A percentile compares a stretch with the other conserved stretches of the same genome.
Evolutionary conservation across 257 asterid genomes (phyloP).

Genomic region (Fraxinus americana): DNA sequence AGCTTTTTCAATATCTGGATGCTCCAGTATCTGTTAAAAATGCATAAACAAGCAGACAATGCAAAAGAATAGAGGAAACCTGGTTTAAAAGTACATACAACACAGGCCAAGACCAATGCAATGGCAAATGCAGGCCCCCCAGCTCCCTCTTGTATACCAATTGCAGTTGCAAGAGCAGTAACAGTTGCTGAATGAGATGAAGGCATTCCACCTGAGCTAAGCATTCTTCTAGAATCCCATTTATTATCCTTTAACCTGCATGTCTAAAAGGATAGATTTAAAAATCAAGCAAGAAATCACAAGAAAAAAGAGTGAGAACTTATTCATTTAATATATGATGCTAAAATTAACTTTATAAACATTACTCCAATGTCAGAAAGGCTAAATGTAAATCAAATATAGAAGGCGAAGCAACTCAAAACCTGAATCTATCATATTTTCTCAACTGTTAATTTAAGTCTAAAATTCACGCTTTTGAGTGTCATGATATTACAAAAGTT

Average conservation of each 20-base stretch:
- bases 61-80: constrained; percentile 59
- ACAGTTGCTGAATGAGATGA: constrained; percentile 97
- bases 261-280: constrained; percentile 50
- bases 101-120: constrained; percentile 91
- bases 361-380: background rate
- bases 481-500: background rate
- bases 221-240: constrained; percentile 92
- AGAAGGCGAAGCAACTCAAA: background rate
- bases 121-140: constrained; percentile 81
- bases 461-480: background rate
- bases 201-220: constrained; percentile 99
- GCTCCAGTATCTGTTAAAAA: constrained; percentile 19
- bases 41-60: constrained; percentile 34
- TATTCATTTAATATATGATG: constrained; percentile 18
- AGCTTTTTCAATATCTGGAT: background rate
- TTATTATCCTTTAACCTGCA: constrained; percentile 91
- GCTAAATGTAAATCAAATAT: background rate
- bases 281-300: constrained; percentile 46
- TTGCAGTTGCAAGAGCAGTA: constrained; percentile 77
- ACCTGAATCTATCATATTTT: background rate
- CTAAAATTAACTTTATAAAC: constrained; percentile 8
- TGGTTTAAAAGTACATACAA: constrained; percentile 92
- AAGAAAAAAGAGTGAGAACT: constrained; percentile 12
- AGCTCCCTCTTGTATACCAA: constrained; percentile 78
- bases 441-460: background rate